Evolutionary conservation across 208 protist genomes (phyloP), one percentile per base, ranked within the genome.

Genomic region (Acanthamoeba culbertsoni): DNA sequence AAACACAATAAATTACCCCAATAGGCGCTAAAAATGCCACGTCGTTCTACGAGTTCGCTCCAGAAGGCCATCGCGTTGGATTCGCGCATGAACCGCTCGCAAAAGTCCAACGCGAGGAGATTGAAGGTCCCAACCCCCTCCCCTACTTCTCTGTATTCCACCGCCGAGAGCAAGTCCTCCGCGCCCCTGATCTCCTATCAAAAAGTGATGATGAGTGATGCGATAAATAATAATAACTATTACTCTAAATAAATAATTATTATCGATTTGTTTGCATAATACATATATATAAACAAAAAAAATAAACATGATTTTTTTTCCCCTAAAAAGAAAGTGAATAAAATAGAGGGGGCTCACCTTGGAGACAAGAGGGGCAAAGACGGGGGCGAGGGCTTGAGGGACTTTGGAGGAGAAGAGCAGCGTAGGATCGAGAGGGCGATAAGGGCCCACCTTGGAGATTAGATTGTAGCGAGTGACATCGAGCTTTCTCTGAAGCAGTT

Each of bases 61-160:
- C 71, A 82, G 28, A 82, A 82, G 26, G 71, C 71, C 71, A 82
- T 82, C 43, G 71, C 71, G 71, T 82, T 82, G 28, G 71, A 82
- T 43, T 82, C 71, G 43, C 71, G 71, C 71, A 82, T 82, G 26
- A 82, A 18, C 4, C 71, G 71, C 42, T 82, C 71, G 28, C 71
- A 82, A 40, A 82, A 82, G 71, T 53, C 43, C 42, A 82, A 43
- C 26, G 45, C 4, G 7, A 82, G 71, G 23, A 82, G 18, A 16
- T 82, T 43, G n/a, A 82, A 82, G 71, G 42, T 82, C n/a, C 42
- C 37, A 16, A 82, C 43, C 20, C 71, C 71, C 5, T 51, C 18
- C 0, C 71, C 71, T 18, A 53, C 71, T 40, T 82, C 71, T 43
- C 33, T 82, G 71, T 26, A 82, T 4, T 12, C 71, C 12, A 82